These are phyloP conservation scores for Protostelium mycophagum DNA, from an alignment of 78 protist species.

Conservation along the genomic window DNA sequence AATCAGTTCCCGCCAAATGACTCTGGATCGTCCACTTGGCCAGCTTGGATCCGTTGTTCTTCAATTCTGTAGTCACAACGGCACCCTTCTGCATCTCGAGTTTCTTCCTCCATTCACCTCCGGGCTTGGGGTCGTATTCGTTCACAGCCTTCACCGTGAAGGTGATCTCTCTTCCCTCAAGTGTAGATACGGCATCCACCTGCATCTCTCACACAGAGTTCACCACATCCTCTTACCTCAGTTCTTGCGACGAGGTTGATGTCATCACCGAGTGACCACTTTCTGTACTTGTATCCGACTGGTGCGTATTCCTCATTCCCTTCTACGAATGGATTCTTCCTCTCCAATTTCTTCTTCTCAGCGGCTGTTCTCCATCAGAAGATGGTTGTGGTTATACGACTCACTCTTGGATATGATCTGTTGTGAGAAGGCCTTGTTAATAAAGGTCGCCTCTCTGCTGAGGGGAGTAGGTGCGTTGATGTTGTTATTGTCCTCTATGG, in stretches of 20 bases:
- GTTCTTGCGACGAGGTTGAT: constrained; percentile 36
- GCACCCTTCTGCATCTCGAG: constrained; percentile 72
- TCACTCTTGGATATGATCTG: constrained; percentile 19
- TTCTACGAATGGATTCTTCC: constrained; percentile 47
- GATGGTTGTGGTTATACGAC: neutral
- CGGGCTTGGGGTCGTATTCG: constrained; percentile 35
- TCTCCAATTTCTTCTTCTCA: constrained; percentile 11
- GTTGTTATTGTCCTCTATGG: constrained; percentile 62
- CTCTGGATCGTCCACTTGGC: constrained; percentile 66
- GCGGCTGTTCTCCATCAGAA: neutral
- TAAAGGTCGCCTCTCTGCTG: constrained; percentile 72
- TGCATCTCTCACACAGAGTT: constrained; percentile 7
- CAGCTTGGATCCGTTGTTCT: constrained; percentile 64
- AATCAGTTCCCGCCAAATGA: constrained; percentile 38
- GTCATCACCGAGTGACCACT: constrained; percentile 74
- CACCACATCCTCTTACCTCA: constrained; percentile 28
- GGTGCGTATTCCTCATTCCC: constrained; percentile 47
- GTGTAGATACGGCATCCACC: constrained; percentile 7
- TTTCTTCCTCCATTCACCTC: constrained; percentile 57
- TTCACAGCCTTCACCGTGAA: constrained; percentile 39
- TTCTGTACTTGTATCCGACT: constrained; percentile 72
- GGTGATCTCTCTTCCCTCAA: constrained; percentile 6
- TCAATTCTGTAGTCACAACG: constrained; percentile 77
- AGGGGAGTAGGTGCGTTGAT: constrained; percentile 52
- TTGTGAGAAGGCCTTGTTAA: constrained; percentile 64